phyloP scores from a whole-genome alignment of 2,329 filamentous ascomycete species.

The Clarireedia hainanense region DNA sequence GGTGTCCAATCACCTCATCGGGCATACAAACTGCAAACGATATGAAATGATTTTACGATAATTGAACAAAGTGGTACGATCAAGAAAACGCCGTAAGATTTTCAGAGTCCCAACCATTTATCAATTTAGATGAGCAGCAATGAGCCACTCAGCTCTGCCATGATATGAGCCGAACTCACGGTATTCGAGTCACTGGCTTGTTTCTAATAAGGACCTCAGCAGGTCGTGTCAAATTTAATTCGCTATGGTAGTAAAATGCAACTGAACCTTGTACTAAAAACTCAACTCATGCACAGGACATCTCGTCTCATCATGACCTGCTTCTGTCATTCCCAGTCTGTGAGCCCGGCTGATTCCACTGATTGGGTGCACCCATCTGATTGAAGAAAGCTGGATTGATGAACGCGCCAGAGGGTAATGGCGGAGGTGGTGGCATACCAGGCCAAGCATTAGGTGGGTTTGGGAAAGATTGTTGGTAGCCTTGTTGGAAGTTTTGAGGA shows the following conservation, averaged over 20 bases:
- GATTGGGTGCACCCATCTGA: constrained; percentile 9
- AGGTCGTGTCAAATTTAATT: background rate
- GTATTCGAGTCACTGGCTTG: no score
- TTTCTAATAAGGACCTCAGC: background rate
- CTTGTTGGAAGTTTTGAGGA: constrained; percentile 14
- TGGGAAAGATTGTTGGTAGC: constrained; percentile 11
- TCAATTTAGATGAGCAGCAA: no score
- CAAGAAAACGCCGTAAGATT: no score
- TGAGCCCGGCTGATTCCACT: constrained; percentile 19
- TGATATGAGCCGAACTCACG: no score
- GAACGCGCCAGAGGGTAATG: constrained; percentile 20
- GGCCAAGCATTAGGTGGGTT: constrained; percentile 17
- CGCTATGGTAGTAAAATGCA: no score
- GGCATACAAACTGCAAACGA: constrained; percentile 10
- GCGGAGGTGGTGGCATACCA: constrained; percentile 8
- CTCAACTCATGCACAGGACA: no score
- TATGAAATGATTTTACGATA: background rate
- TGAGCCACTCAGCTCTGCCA: no score
- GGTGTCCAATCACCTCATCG: constrained; percentile 16
- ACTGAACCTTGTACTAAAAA: no score
- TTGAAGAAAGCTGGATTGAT: constrained; percentile 27
- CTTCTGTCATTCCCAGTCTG: constrained; percentile 10
- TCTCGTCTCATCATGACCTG: background rate
- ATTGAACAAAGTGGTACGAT: background rate
- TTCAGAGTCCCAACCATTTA: no score